phyloP scores from a whole-genome alignment of 257 asterid species.

The Handroanthus guayacan region DNA sequence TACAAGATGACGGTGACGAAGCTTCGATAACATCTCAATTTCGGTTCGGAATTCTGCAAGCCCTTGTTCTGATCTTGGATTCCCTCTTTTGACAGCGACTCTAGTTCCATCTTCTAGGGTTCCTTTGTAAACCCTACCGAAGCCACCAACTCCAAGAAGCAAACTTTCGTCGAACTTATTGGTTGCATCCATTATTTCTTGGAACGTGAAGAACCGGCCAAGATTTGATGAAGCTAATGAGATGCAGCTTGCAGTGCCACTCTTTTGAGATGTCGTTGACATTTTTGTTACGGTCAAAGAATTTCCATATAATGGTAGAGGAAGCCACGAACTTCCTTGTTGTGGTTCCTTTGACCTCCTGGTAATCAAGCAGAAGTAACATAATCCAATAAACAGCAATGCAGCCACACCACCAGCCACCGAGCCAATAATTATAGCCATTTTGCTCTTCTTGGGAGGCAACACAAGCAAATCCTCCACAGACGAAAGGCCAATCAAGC shows the following conservation, averaged over 20 bases:
- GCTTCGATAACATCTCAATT: conserved; percentile 79
- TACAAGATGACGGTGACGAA: conserved; percentile 83
- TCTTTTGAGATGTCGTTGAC: conserved; percentile 67
- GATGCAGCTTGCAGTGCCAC: conserved; percentile 74
- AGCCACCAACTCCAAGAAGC: conserved; percentile 87
- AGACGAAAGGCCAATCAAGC: conserved; percentile 62
- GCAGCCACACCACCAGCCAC: conserved; percentile 51
- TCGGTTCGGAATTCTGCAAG: conserved; percentile 78
- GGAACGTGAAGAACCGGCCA: conserved; percentile 72
- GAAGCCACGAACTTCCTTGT: conserved; percentile 66
- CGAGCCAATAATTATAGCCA: conserved; percentile 47
- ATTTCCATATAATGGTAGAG: conserved; percentile 73
- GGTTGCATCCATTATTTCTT: conserved; percentile 74
- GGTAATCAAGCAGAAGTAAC: conserved; percentile 55
- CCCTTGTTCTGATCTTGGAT: conserved; percentile 83
- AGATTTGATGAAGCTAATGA: conserved; percentile 62
- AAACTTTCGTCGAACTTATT: conserved; percentile 66
- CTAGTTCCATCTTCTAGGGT: conserved; percentile 68
- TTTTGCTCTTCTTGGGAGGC: conserved; percentile 50
- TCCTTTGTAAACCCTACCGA: conserved; percentile 79
- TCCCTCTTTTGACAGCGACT: conserved; percentile 83
- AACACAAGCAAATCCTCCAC: conserved; percentile 54
- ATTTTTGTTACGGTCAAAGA: conserved; percentile 63
- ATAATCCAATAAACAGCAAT: conserved; percentile 53
- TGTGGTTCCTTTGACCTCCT: conserved; percentile 55